Percentiles rank a stretch among this genome's conserved stretches.
Evolutionary conservation across 1,284 basidiomycete species (phyloP).

Genomic region (Cronartium ribicola): DNA sequence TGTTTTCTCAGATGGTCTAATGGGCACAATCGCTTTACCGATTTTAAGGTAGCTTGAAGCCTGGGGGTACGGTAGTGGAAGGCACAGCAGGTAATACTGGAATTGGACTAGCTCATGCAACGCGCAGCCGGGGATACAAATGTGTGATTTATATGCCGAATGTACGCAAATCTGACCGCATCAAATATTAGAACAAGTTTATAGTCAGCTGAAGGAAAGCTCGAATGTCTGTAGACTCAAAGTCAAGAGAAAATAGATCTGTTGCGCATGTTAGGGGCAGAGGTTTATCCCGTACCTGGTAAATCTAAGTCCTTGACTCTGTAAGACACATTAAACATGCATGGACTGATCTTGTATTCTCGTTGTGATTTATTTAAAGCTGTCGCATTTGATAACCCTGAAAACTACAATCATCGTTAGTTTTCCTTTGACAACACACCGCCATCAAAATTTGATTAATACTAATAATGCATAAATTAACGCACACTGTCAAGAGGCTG

Average conservation of each 20-base stretch:
- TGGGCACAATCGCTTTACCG: neutral
- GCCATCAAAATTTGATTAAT: too few relatives aligned
- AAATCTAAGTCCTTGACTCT: neutral
- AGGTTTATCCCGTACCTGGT: conserved; percentile 51
- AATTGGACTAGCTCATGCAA: conserved; percentile 52
- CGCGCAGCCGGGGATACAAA: conserved; percentile 51
- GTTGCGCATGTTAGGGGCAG: conserved; percentile 51
- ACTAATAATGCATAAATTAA: neutral
- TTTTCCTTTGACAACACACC: too few relatives aligned
- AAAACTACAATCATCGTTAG: conserved; percentile 89
- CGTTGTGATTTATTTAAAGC: conserved; percentile 55
- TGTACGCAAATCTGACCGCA: neutral
- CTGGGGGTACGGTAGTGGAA: conserved; percentile 52
- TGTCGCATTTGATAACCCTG: conserved; percentile 90
- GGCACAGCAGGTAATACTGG: conserved; percentile 53
- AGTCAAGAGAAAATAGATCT: conserved; percentile 52
- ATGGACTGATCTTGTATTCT: neutral
- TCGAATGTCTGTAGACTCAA: conserved; percentile 46
- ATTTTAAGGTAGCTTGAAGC: conserved; percentile 47
- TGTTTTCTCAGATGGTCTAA: neutral
- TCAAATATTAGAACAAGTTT: neutral
- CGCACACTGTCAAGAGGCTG: conserved; percentile 60
- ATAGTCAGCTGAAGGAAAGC: neutral
- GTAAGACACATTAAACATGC: neutral
- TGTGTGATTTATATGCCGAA: conserved; percentile 53